Conservation (phyloP, 306 rosid genomes). For the Pachyrhizus erosus region DNA sequence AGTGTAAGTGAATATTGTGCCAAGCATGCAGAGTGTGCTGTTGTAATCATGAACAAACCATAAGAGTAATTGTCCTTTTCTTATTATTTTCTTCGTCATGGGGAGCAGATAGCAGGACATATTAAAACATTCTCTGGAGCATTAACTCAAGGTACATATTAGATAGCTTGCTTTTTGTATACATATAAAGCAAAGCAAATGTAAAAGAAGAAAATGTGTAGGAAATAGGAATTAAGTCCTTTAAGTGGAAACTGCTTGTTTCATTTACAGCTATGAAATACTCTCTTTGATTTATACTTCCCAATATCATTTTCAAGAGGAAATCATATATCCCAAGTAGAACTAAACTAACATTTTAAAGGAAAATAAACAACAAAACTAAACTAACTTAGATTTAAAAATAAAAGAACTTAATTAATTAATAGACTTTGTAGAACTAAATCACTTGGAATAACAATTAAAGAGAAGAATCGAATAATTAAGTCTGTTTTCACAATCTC, state of each 20-base stretch:
- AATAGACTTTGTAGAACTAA: too few relatives aligned
- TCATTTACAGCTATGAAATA: background rate
- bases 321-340: too few relatives aligned
- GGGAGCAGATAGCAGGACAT: background rate
- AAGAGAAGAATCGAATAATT: too few relatives aligned
- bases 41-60: constrained; percentile 72
- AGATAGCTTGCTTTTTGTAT: background rate
- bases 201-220: background rate
- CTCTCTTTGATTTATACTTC: background rate
- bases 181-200: background rate
- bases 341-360: too few relatives aligned
- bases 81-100: background rate
- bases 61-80: constrained; percentile 8
- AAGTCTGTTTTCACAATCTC: too few relatives aligned
- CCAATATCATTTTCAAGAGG: too few relatives aligned
- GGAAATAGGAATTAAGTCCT: background rate
- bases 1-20: constrained; percentile 84
- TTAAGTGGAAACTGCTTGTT: background rate
- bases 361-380: too few relatives aligned
- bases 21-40: constrained; percentile 72
- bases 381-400: too few relatives aligned
- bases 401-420: too few relatives aligned
- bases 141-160: background rate
- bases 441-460: too few relatives aligned
- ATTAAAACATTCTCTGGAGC: too few relatives aligned